phyloP scores from a whole-genome alignment of 148 eudicot species.

The Rhododendron simsii region DNA sequence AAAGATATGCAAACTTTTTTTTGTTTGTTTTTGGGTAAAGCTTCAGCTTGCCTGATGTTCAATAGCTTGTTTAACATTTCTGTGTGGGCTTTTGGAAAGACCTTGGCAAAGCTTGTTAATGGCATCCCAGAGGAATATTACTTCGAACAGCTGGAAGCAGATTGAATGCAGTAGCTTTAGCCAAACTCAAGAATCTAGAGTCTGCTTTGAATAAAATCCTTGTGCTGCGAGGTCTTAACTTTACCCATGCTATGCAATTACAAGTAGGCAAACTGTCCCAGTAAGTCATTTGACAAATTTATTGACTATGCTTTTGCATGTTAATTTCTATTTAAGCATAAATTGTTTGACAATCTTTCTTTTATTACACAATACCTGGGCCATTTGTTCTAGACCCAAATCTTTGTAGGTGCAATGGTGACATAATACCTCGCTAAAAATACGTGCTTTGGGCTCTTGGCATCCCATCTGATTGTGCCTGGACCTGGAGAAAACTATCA shows the following conservation, averaged over 20 bases:
- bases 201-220: not conserved
- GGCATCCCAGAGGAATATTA: not conserved
- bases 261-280: not conserved
- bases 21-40: not conserved
- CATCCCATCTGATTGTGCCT: not conserved
- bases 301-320: no score
- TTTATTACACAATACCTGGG: not conserved
- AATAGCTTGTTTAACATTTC: not conserved
- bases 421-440: not conserved
- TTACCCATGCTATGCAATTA: not conserved
- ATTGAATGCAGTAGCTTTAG: no score
- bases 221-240: not conserved
- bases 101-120: not conserved
- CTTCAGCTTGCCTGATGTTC: not conserved
- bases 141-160: no score
- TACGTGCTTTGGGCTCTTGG: not conserved
- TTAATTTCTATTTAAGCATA: not conserved
- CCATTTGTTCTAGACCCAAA: not conserved
- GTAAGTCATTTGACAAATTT: not conserved
- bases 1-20: not conserved
- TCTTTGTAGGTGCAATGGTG: not conserved
- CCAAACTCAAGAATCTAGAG: not conserved
- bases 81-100: not conserved
- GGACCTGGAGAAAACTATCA: not conserved
- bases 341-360: not conserved